These are phyloP conservation scores for Pyrus betulifolia DNA, from an alignment of 306 rosid species.

Conservation along the genomic window DNA sequence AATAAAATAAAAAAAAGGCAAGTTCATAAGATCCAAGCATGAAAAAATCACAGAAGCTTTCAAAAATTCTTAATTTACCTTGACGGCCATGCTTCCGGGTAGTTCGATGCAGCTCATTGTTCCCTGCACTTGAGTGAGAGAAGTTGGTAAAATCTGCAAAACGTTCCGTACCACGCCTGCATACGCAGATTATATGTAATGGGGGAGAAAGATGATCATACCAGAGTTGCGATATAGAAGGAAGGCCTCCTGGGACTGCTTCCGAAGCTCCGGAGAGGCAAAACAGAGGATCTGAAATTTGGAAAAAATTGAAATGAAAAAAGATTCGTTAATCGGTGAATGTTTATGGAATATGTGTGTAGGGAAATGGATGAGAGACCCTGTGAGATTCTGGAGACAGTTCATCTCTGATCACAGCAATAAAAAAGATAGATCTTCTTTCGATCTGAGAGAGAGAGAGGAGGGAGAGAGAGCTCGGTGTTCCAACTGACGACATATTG, in stretches of 20 bases:
- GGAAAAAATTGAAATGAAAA: not conserved
- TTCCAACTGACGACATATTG: not conserved
- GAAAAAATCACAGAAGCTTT: not conserved
- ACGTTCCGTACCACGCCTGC: not conserved
- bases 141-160: not conserved
- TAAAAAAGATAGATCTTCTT: not conserved
- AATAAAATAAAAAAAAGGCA: not conserved
- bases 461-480: not conserved
- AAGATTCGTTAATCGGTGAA: not conserved
- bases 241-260: slow-evolving; percentile 28
- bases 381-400: slow-evolving; percentile 56
- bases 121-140: slow-evolving; percentile 22
- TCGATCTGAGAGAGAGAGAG: not conserved
- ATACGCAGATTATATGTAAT: no score
- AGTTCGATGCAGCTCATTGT: slow-evolving; percentile 24
- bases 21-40: not conserved
- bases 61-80: slow-evolving; percentile 35
- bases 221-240: slow-evolving; percentile 27
- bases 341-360: not conserved
- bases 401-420: slow-evolving; percentile 32
- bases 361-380: slow-evolving; percentile 23
- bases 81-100: slow-evolving; percentile 39
- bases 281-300: slow-evolving; percentile 45
- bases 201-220: slow-evolving; percentile 17
- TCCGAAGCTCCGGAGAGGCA: slow-evolving; percentile 33